Evolutionary conservation across 306 rosid genomes (phyloP).

Genomic region (Pyrus bretschneideri): DNA sequence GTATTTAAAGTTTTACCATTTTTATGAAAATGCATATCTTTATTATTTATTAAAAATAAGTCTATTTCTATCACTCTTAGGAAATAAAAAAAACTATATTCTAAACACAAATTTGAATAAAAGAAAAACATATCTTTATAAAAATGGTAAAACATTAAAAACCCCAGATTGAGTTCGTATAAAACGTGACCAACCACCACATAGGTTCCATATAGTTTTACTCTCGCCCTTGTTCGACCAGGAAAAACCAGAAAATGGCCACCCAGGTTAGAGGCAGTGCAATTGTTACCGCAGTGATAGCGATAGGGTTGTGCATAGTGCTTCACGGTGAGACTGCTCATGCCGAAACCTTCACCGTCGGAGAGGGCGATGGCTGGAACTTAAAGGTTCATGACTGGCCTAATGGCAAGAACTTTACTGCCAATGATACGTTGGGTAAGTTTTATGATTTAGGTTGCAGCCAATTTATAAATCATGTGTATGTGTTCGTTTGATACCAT

Average conservation of each 20-base stretch:
- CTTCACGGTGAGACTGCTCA: conserved; percentile 30
- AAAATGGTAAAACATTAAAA: neutral
- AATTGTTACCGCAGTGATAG: conserved; percentile 10
- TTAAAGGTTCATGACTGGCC: conserved; percentile 49
- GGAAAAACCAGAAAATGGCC: conserved; percentile 19
- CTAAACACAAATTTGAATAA: neutral
- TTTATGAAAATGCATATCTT: neutral
- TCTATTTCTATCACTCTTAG: no score
- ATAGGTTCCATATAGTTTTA: neutral
- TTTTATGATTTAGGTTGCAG: neutral
- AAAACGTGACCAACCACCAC: neutral
- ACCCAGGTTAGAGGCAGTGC: conserved; percentile 60
- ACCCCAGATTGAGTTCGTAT: neutral
- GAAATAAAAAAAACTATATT: no score
- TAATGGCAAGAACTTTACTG: conserved; percentile 39
- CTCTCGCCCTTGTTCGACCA: neutral
- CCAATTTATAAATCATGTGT: no score
- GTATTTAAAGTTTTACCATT: neutral
- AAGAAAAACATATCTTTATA: neutral
- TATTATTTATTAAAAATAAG: no score
- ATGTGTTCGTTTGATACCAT: no score
- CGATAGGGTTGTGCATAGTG: conserved; percentile 22
- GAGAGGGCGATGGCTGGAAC: conserved; percentile 57
- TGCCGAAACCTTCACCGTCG: conserved; percentile 50
- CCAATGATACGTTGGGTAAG: conserved; percentile 66